A percentile compares a stretch with the other conserved stretches of the same genome.
These are phyloP conservation scores for Cytospora piceicola DNA, from an alignment of 2,329 filamentous ascomycete species.

Conservation along the genomic window DNA sequence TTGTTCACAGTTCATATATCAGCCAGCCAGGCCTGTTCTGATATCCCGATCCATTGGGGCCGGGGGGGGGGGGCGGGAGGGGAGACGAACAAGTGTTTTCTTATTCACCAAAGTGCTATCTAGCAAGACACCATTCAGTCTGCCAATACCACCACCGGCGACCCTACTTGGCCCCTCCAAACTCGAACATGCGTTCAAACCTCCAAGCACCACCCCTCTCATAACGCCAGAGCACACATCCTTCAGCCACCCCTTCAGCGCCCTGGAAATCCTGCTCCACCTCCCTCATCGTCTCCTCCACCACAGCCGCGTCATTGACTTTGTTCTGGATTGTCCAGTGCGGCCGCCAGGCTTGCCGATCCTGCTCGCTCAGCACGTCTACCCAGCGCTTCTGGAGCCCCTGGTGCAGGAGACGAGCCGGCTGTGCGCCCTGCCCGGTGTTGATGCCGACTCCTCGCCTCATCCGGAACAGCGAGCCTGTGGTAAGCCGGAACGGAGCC, in stretches of 20 bases:
- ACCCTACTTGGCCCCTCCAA: not conserved
- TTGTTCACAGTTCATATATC: not conserved
- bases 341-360: conserved; percentile 15
- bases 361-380: conserved; percentile 20
- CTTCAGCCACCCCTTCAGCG: conserved; percentile 18
- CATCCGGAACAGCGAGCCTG: conserved; percentile 11
- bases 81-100: not conserved
- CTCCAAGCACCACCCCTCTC: conserved; percentile 19
- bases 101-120: not conserved
- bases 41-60: not conserved
- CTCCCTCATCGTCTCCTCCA: conserved; percentile 14
- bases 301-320: conserved; percentile 7
- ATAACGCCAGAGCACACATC: conserved; percentile 21
- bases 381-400: conserved; percentile 11
- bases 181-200: conserved; percentile 20
- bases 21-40: not conserved
- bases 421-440: not conserved
- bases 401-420: not conserved
- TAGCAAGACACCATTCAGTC: not conserved
- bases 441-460: conserved; percentile 14
- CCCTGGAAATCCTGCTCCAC: conserved; percentile 3
- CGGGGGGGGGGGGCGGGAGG: not conserved
- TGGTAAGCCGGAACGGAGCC: not conserved
- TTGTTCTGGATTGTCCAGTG: conserved; percentile 29
- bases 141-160: not conserved